Base-by-base conservation (phyloP, 495 filamentous ascomycete species). In the Letharia columbiana region DNA sequence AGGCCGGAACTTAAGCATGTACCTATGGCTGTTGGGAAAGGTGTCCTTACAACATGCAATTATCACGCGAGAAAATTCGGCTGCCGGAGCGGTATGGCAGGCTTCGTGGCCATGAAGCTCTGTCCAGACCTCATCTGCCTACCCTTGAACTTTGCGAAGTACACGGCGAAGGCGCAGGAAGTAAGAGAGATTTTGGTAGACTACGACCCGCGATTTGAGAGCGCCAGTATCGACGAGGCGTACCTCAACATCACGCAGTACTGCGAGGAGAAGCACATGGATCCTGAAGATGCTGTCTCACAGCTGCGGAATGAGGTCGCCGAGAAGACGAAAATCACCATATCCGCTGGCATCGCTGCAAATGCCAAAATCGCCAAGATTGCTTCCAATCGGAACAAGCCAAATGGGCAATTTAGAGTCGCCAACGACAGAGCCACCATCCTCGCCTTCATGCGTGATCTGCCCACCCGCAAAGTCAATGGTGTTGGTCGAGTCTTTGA, bases 361-460 rank as follows among this genome's bases (percentile, higher is more conserved):
- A 99, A 98, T 75, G 87, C 92, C 3, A 93, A 90, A 71, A 79
- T 99, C 8, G 93, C 95, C 28, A 99, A 98, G 76, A 96, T 99
- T 40, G 87, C 86, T 61, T 95, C 91, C 23, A 98, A 99, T 71
- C 84, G 84, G 68, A 97, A 98, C 76, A 98, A 99, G 71, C 94
- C 94, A 5, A 96, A 99, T 67, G 95, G 94, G 0, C 95, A 98
- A 71, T 98, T 88, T 67, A 72, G 81, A 12, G 78, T 98, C 8
- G 82, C 88, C 0, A 88, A 82, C 63, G 87, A 92, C 20, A 80
- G 92, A 28, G 73, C 76, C 31, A 82, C 85, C 4, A 88, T 98
- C 67, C 86, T 96, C 84, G 76, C 82, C 3, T 97, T 97, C 73
- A 95, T 97, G 90, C 80, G 78, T 11, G 79, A 87, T 23, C 81